Evolutionary conservation across 306 rosid species (phyloP).

Genomic region (Canavalia gladiata): DNA sequence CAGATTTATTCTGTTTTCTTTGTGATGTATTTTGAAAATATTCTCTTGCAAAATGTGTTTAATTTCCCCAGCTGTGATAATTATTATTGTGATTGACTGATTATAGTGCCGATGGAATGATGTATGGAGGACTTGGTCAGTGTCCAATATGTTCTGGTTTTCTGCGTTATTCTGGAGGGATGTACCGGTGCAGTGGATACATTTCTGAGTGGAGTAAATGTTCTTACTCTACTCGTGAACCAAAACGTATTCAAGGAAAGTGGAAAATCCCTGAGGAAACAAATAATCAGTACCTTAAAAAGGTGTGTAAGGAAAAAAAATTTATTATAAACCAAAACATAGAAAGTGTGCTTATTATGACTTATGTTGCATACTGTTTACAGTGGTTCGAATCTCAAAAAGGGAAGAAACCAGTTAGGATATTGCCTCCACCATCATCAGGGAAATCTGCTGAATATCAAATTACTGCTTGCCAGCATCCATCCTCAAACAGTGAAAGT

Average conservation of each 20-base stretch:
- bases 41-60: constrained; percentile 36
- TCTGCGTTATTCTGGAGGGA: constrained; percentile 83
- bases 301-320: constrained; percentile 58
- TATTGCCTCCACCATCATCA: constrained; percentile 68
- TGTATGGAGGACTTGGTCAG: constrained; percentile 88
- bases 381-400: constrained; percentile 97
- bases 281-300: constrained; percentile 71
- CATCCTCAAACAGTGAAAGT: constrained; percentile 63
- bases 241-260: constrained; percentile 72
- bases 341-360: constrained; percentile 13
- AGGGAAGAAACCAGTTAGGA: constrained; percentile 71
- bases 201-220: constrained; percentile 93
- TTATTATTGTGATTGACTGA: constrained; percentile 18
- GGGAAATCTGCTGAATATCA: constrained; percentile 59
- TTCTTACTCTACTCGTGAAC: constrained; percentile 78
- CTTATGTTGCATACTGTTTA: constrained; percentile 48
- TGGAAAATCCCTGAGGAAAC: constrained; percentile 92
- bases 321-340: constrained; percentile 27
- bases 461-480: constrained; percentile 58
- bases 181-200: constrained; percentile 83
- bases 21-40: constrained; percentile 23
- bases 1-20: constrained; percentile 18
- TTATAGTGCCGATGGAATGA: constrained; percentile 94
- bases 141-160: constrained; percentile 84
- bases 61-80: constrained; percentile 1